phyloP scores from a whole-genome alignment of 495 filamentous ascomycete genomes.

The Penicillium daleae region DNA sequence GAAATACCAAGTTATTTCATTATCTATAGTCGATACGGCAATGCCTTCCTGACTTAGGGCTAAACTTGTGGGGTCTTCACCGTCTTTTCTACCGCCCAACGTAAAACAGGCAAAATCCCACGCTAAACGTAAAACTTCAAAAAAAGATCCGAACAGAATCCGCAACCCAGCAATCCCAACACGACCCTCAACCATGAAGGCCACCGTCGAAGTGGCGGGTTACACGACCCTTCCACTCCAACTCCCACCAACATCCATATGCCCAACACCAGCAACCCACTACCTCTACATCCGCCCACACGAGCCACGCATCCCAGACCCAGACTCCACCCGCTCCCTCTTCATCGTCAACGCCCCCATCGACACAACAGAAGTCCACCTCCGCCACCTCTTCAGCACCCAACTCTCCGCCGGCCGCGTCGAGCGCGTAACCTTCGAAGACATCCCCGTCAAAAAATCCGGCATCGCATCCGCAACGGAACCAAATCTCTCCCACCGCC shows the following conservation, averaged over 20 bases:
- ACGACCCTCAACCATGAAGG: constrained; percentile 40
- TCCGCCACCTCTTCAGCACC: constrained; percentile 71
- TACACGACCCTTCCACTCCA: constrained; percentile 56
- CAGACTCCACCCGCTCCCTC: constrained; percentile 72
- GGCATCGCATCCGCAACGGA: constrained; percentile 26
- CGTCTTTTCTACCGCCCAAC: constrained; percentile 20
- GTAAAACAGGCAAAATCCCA: constrained; percentile 23
- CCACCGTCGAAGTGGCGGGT: constrained; percentile 48
- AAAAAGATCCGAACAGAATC: constrained; percentile 23
- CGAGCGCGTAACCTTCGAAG: constrained; percentile 74
- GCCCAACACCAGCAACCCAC: constrained; percentile 65
- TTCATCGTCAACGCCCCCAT: constrained; percentile 88
- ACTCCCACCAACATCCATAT: constrained; percentile 64
- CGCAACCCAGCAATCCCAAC: constrained; percentile 19
- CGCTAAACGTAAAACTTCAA: constrained; percentile 27
- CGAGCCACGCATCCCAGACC: constrained; percentile 72
- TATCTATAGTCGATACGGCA: background rate
- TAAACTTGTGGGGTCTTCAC: constrained; percentile 13
- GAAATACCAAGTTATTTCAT: background rate
- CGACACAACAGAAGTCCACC: constrained; percentile 76
- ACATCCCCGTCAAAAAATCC: constrained; percentile 50
- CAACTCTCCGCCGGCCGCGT: constrained; percentile 75
- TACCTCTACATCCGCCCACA: constrained; percentile 87
- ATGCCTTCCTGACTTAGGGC: constrained; percentile 1
- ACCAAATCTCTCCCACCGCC: constrained; percentile 31